Evolutionary conservation across 768 basidiomycete genomes (phyloP).

Genomic region (Amanita phalloides): DNA sequence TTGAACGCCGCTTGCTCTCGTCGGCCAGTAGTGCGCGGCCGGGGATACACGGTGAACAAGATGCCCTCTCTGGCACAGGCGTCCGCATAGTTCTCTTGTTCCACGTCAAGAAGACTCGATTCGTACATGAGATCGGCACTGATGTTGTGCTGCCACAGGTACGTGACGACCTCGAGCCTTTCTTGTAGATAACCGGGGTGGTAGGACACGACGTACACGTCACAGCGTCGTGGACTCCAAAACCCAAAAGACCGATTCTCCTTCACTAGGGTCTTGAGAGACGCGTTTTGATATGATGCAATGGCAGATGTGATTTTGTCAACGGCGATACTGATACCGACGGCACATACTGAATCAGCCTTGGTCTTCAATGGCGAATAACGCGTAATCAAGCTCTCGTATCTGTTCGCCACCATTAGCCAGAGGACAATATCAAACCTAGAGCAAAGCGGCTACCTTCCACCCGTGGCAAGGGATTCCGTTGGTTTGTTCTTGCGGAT

Average conservation of each 20-base stretch:
- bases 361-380: constrained; percentile 48
- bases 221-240: constrained; percentile 85
- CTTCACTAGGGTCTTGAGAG: constrained; percentile 60
- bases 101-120: constrained; percentile 47
- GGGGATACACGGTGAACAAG: constrained; percentile 43
- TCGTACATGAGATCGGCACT: constrained; percentile 89
- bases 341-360: constrained; percentile 46
- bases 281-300: constrained; percentile 59
- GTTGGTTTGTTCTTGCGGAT: constrained; percentile 51
- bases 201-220: constrained; percentile 78
- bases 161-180: constrained; percentile 64
- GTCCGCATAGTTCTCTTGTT: constrained; percentile 57
- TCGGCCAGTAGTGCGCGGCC: constrained; percentile 38
- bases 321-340: constrained; percentile 67
- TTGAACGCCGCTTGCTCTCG: constrained; percentile 65
- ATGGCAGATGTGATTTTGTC: constrained; percentile 68
- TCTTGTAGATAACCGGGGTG: constrained; percentile 68
- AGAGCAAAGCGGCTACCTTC: constrained; percentile 35
- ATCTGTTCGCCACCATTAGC: constrained; percentile 29
- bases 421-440: background rate
- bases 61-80: constrained; percentile 76
- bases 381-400: constrained; percentile 57
- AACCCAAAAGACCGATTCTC: constrained; percentile 78
- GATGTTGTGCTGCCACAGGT: constrained; percentile 73
- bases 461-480: constrained; percentile 74